Base-by-base conservation (phyloP, 768 basidiomycete species). In the Suillus alpinus region DNA sequence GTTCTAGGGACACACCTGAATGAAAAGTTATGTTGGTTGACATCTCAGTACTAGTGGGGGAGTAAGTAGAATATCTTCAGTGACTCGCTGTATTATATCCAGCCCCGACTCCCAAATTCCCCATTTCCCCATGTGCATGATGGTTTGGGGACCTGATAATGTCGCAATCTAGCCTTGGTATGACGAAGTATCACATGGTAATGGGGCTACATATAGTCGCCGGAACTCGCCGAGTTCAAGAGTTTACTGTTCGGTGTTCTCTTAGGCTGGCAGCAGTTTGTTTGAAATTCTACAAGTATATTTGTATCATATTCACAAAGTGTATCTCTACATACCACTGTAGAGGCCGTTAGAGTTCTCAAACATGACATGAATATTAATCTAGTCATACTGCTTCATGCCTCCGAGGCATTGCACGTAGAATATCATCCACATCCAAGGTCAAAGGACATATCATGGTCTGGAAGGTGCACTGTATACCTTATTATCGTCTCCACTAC, bases 401-500 rank as follows among this genome's bases (percentile, higher is more conserved):
- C 75, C 81, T 91, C 70, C 95, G 81, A 13, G 95, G 95, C 50
- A 94, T 81, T 20, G 91, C 85, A 56, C 93, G 82, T 63, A 96
- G 80, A 66, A 97, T 96, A 71, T 96, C 93, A 67, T 98, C 95
- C 55, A 96, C 12, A 36, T 40, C 60, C 65, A 52, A 63, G 56
- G 14, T 64, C 41, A 58, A 50, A 31, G 44, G 55, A 10, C 52
- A 56, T 41, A 23, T 5, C 9, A 4, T 10, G 62, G 9, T 47
- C 59, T 44, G 23, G 41, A 53, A 20, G 55, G 53, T 40, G 8
- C 2, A 9, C 9, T 18, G 73, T 85, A 31, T 76, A 91, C 90
- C 96, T 85, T 64, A 99, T 84, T 66, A 99, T 98, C 96, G 98
- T 98, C 80, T 98, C 97, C 2, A 94, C 91, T 18, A 95, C 97